Evolutionary conservation across 805 yeast species (phyloP).

Genomic region (Barnettozyma vustinii): DNA sequence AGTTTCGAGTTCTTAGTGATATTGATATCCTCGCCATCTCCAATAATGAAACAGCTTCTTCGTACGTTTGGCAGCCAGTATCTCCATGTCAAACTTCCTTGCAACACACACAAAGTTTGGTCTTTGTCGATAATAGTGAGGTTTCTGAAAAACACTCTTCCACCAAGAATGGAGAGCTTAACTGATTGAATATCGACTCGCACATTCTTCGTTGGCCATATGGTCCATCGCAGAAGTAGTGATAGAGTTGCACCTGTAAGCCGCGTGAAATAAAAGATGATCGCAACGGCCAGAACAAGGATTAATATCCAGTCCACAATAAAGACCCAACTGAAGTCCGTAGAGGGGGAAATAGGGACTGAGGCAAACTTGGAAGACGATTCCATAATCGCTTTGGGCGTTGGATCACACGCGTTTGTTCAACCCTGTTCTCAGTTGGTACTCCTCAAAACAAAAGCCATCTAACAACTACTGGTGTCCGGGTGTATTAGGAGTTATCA

Average conservation of each 20-base stretch:
- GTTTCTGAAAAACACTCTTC: constrained; percentile 74
- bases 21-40: constrained; percentile 16
- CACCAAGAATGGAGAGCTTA: constrained; percentile 75
- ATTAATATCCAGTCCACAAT: constrained; percentile 77
- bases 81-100: constrained; percentile 81
- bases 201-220: constrained; percentile 61
- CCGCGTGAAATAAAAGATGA: constrained; percentile 74
- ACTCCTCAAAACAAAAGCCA: neutral
- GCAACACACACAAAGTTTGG: constrained; percentile 62
- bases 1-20: constrained; percentile 38
- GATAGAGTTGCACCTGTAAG: constrained; percentile 58
- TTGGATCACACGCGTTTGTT: neutral
- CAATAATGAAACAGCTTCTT: constrained; percentile 14
- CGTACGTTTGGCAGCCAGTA: constrained; percentile 66
- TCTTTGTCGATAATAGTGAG: constrained; percentile 68
- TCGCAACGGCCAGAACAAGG: constrained; percentile 52
- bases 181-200: constrained; percentile 67
- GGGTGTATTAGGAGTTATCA: too few species aligned
- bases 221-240: constrained; percentile 39
- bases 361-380: constrained; percentile 4
- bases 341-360: constrained; percentile 1
- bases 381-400: neutral
- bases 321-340: constrained; percentile 62
- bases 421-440: neutral
- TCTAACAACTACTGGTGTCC: neutral